Evolutionary conservation across 1,139 yeast species (phyloP).

Genomic region (Hanseniaspora uvarum): DNA sequence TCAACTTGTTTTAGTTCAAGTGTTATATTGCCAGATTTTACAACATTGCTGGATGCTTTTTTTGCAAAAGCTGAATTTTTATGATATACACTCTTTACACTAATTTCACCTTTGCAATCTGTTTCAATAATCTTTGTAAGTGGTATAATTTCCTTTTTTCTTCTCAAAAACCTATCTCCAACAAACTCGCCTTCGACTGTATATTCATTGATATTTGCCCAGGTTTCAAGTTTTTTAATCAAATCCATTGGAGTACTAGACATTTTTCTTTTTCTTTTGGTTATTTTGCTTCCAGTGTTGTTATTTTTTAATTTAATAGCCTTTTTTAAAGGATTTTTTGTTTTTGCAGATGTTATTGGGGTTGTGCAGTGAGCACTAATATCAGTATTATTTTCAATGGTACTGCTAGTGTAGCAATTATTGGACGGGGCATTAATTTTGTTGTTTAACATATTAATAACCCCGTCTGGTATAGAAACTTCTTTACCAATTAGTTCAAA

Average conservation of each 20-base stretch:
- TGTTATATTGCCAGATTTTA: no score
- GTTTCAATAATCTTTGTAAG: neutral
- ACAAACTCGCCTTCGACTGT: neutral
- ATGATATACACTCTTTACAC: neutral
- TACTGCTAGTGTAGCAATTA: no score
- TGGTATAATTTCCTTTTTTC: neutral
- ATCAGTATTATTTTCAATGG: no score
- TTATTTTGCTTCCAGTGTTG: neutral
- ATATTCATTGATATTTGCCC: neutral
- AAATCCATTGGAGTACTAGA: neutral
- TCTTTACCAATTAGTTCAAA: neutral
- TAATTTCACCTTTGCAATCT: neutral
- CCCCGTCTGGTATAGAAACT: neutral
- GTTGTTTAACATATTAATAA: neutral
- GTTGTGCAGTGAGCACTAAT: no score
- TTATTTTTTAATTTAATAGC: neutral
- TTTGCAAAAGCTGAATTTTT: neutral
- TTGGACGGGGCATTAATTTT: neutral
- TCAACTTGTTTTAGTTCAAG: neutral
- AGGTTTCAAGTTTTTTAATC: neutral
- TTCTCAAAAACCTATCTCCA: slow-evolving; percentile 1
- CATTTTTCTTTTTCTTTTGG: neutral
- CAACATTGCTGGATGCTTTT: no score
- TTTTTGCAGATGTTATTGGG: neutral
- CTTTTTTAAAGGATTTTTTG: neutral